These are phyloP conservation scores for Fusarium sp. DNA, from an alignment of 2,329 filamentous ascomycete species.

Conservation along the genomic window DNA sequence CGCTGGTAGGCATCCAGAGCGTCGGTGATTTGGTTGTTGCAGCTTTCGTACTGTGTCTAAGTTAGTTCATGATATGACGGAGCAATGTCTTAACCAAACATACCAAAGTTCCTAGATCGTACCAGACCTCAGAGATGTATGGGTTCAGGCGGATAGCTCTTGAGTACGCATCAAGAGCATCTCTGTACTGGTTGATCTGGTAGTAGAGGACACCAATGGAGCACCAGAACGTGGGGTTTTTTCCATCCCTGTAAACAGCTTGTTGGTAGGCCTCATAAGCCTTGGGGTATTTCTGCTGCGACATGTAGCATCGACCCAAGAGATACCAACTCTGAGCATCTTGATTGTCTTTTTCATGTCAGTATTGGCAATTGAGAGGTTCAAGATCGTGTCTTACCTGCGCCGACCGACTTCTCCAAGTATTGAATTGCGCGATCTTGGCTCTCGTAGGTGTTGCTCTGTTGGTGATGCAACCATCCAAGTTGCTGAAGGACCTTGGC, in stretches of 20 bases:
- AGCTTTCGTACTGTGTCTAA: slow-evolving; percentile 85
- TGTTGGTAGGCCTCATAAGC: slow-evolving; percentile 99
- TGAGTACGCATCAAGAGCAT: slow-evolving; percentile 97
- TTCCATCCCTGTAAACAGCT: slow-evolving; percentile 96
- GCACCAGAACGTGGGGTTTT: slow-evolving; percentile 99
- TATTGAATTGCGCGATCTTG: slow-evolving; percentile 98
- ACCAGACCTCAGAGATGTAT: slow-evolving; percentile 99
- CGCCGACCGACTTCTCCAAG: slow-evolving; percentile 93
- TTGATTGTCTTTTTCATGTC: slow-evolving; percentile 76
- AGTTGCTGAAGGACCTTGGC: slow-evolving; percentile 98
- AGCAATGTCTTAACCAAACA: slow-evolving; percentile 54
- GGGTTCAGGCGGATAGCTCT: slow-evolving; percentile 96
- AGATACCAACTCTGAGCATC: slow-evolving; percentile 99
- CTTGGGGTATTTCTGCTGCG: slow-evolving; percentile 98
- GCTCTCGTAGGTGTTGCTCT: slow-evolving; percentile 89
- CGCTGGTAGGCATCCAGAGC: slow-evolving; percentile 95
- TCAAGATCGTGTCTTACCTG: slow-evolving; percentile 70
- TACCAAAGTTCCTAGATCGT: slow-evolving; percentile 95
- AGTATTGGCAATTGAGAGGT: slow-evolving; percentile 1
- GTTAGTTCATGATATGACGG: slow-evolving; percentile 48
- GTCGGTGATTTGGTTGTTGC: slow-evolving; percentile 98
- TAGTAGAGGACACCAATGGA: slow-evolving; percentile 99
- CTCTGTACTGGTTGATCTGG: slow-evolving; percentile 99
- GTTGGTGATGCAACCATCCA: slow-evolving; percentile 97
- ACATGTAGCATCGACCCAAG: slow-evolving; percentile 98